A percentile compares a stretch with the other conserved stretches of the same genome.
Conservation (phyloP, 768 basidiomycete genomes). For the Suillus weaverae region DNA sequence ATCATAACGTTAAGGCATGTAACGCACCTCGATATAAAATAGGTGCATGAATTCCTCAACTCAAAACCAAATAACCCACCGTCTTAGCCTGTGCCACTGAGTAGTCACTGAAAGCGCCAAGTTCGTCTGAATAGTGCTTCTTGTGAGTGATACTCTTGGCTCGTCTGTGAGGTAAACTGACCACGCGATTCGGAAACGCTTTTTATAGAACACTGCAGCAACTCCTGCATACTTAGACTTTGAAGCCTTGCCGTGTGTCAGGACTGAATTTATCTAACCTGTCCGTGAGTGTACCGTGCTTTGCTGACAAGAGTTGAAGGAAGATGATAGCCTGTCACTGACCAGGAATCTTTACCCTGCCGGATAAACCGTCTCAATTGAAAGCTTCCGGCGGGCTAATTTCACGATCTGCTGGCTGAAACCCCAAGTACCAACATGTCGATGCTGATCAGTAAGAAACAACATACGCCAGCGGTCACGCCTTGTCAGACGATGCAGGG, state of each 20-base stretch:
- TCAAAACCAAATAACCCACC: neutral
- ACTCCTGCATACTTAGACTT: neutral
- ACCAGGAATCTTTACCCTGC: neutral
- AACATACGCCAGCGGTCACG: neutral
- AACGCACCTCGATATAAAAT: neutral
- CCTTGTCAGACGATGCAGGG: neutral
- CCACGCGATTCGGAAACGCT: neutral
- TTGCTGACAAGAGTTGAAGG: neutral
- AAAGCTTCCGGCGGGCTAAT: neutral
- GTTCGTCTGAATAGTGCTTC: neutral
- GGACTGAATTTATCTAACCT: neutral
- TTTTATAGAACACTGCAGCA: neutral
- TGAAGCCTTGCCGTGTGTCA: neutral
- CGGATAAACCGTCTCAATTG: neutral
- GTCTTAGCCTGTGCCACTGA: neutral
- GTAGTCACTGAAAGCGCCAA: neutral
- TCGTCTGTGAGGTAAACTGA: neutral
- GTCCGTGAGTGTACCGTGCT: neutral
- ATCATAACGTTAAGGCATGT: neutral
- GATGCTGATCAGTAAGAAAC: neutral
- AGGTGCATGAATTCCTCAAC: neutral
- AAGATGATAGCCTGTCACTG: neutral
- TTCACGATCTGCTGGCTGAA: neutral
- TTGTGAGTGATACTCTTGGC: neutral
- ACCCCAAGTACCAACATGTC: neutral